These are phyloP conservation scores for Citrus sp. DNA, from an alignment of 345 rosid species.

Conservation along the genomic window DNA sequence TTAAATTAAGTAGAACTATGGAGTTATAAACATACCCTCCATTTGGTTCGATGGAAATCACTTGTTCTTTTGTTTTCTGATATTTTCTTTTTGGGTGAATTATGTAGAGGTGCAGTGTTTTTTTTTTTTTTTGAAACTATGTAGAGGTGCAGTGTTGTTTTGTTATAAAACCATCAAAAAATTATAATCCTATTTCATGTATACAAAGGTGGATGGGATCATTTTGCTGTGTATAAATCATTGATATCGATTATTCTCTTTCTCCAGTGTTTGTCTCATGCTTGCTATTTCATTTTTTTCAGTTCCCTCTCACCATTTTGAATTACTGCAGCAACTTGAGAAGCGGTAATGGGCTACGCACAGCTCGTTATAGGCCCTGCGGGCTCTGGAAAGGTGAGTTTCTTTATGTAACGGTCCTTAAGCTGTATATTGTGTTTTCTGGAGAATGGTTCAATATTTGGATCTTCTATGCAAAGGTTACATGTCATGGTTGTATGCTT, in stretches of 20 bases:
- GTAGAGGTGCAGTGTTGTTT: neutral
- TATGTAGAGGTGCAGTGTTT: neutral
- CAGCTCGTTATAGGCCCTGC: slow-evolving; percentile 48
- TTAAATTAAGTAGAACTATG: neutral
- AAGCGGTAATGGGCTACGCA: slow-evolving; percentile 33
- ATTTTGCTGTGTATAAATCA: neutral
- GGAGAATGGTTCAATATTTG: neutral
- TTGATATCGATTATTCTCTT: neutral
- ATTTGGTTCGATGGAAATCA: neutral
- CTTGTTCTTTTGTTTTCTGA: neutral
- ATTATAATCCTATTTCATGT: neutral
- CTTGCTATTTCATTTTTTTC: neutral
- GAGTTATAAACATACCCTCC: neutral
- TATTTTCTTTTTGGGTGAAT: neutral
- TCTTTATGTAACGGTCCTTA: neutral
- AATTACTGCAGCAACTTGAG: neutral
- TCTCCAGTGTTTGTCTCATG: neutral
- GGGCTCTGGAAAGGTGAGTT: slow-evolving; percentile 39
- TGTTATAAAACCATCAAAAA: neutral
- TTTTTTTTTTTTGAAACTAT: too few relatives aligned
- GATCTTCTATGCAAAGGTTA: neutral
- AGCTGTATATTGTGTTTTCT: neutral
- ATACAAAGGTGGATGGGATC: neutral
- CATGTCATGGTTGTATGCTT: neutral
- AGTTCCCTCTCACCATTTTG: neutral